Percentiles rank a stretch among this genome's conserved stretches.
These are phyloP conservation scores for Farysia itapuensis DNA, from an alignment of 1,284 basidiomycete genomes.

Conservation along the genomic window DNA sequence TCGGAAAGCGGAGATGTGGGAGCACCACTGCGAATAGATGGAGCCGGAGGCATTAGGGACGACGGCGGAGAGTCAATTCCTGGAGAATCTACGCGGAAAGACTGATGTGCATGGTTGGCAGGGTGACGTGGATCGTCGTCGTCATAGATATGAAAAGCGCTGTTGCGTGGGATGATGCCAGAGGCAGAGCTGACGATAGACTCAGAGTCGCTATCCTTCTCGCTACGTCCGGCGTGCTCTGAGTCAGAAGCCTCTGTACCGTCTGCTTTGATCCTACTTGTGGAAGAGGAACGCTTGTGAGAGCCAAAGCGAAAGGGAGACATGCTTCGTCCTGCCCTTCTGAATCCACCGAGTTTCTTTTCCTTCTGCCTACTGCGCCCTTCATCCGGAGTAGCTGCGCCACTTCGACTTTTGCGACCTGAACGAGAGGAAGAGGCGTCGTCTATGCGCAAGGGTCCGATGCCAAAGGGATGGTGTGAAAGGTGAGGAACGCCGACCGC, in stretches of 20 bases:
- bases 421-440: slow-evolving; percentile 6
- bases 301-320: slow-evolving; percentile 34
- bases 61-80: neutral
- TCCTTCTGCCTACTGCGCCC: slow-evolving; percentile 12
- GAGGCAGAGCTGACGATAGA: slow-evolving; percentile 19
- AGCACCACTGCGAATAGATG: slow-evolving; percentile 6
- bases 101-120: slow-evolving; percentile 2
- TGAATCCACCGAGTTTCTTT: slow-evolving; percentile 17
- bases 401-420: slow-evolving; percentile 1
- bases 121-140: slow-evolving; percentile 17
- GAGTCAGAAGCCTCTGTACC: slow-evolving; percentile 11
- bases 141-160: slow-evolving; percentile 28
- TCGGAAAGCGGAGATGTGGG: slow-evolving; percentile 1
- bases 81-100: too few species aligned
- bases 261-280: too few species aligned
- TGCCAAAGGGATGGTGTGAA: slow-evolving; percentile 17
- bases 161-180: slow-evolving; percentile 41
- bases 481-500: slow-evolving; percentile 25
- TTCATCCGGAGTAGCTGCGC: too few species aligned
- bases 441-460: slow-evolving; percentile 25
- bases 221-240: slow-evolving; percentile 10
- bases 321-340: slow-evolving; percentile 16
- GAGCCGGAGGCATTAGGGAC: slow-evolving; percentile 2
- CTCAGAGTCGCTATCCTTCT: slow-evolving; percentile 26
- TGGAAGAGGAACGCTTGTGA: slow-evolving; percentile 11